Percentiles rank a stretch among this genome's conserved stretches.
Evolutionary conservation across 2,329 filamentous ascomycete species (phyloP).

Genomic region (Colletotrichum somersetense): DNA sequence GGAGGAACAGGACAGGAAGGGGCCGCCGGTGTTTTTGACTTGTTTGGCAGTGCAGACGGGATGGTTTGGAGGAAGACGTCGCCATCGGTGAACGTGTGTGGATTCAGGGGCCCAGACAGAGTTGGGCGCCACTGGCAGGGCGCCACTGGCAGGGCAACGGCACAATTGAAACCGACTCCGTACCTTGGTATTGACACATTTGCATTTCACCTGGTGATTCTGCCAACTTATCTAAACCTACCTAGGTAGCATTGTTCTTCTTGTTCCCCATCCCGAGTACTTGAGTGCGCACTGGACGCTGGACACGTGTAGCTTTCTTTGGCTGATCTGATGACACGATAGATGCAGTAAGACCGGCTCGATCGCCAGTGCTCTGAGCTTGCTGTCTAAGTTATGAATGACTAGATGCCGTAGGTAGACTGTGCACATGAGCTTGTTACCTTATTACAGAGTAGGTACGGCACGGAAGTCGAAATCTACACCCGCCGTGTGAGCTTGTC

Average conservation of each 20-base stretch:
- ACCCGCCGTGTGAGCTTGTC: neutral
- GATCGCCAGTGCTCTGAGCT: neutral
- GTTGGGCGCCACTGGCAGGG: slow-evolving; percentile 10
- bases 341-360: neutral
- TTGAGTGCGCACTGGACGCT: neutral
- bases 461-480: neutral
- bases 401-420: neutral
- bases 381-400: neutral
- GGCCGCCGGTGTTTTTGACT: neutral
- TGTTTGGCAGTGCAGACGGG: slow-evolving; percentile 1
- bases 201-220: neutral
- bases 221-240: neutral
- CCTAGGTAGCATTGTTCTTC: neutral
- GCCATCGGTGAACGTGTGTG: neutral
- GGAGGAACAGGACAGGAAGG: slow-evolving; percentile 14
- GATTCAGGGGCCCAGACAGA: slow-evolving; percentile 5
- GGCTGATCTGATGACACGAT: neutral
- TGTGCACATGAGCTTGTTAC: neutral
- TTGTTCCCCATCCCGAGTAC: neutral
- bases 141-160: slow-evolving; percentile 19
- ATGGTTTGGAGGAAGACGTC: neutral
- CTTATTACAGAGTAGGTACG: neutral
- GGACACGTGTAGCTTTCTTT: neutral
- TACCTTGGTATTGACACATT: neutral
- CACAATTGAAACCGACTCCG: neutral